Percentiles rank a stretch among this genome's conserved stretches.
phyloP scores from a whole-genome alignment of 2,329 filamentous ascomycete genomes.

The Colletotrichum agaves region DNA sequence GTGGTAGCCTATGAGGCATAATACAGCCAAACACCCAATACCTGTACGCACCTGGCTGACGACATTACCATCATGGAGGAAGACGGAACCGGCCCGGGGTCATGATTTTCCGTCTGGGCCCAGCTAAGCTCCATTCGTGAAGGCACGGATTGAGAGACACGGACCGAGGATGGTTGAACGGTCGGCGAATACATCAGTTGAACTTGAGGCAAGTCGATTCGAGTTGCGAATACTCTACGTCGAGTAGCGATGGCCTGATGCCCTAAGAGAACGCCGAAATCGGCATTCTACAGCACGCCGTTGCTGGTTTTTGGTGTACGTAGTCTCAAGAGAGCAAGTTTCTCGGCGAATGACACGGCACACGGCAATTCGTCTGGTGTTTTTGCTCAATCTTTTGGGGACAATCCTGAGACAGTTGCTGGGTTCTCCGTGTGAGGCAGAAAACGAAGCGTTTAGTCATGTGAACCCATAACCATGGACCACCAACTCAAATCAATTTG shows the following conservation, averaged over 20 bases:
- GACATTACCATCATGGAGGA: background rate
- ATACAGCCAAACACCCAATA: too few species aligned
- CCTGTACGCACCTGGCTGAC: too few species aligned
- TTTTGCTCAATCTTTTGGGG: background rate
- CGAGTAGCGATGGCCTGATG: conserved; percentile 4
- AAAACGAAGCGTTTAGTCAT: background rate
- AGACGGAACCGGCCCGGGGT: background rate
- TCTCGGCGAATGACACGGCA: conserved; percentile 3
- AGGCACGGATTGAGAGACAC: background rate
- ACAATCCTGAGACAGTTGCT: conserved; percentile 14
- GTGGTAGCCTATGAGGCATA: too few species aligned
- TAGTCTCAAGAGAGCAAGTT: conserved; percentile 2
- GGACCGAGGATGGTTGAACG: background rate
- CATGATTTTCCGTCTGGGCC: too few species aligned
- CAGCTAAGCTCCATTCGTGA: background rate
- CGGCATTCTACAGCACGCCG: background rate
- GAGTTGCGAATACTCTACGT: background rate
- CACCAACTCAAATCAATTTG: background rate
- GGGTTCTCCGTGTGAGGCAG: background rate
- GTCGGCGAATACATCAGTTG: background rate
- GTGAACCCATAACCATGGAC: background rate
- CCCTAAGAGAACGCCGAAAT: conserved; percentile 1
- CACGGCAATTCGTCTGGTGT: conserved; percentile 4
- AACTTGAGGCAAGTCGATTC: background rate
- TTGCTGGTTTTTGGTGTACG: background rate